A percentile compares a stretch with the other conserved stretches of the same genome.
phyloP scores from a whole-genome alignment of 2,329 filamentous ascomycete species.

The Teratosphaeria nubilosa region DNA sequence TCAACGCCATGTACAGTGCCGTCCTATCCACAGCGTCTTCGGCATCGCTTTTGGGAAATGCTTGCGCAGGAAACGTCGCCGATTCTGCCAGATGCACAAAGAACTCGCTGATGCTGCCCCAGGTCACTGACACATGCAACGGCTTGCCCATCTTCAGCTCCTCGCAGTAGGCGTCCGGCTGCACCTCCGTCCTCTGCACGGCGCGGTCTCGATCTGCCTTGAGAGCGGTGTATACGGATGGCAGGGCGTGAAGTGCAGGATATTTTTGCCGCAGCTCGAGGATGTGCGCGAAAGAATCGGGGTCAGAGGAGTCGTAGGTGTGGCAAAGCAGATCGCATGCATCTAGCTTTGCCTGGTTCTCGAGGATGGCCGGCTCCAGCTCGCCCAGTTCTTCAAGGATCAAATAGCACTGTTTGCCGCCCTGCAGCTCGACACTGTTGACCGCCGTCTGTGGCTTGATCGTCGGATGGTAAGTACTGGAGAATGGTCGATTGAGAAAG shows the following conservation, averaged over 20 bases:
- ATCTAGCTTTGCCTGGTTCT: slow-evolving; percentile 82
- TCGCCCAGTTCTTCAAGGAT: slow-evolving; percentile 93
- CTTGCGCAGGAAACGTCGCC: slow-evolving; percentile 78
- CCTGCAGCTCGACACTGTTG: slow-evolving; percentile 90
- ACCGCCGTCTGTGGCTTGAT: slow-evolving; percentile 91
- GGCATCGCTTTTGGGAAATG: slow-evolving; percentile 62
- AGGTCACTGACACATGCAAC: slow-evolving; percentile 87
- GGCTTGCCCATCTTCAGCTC: slow-evolving; percentile 80
- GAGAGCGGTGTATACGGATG: slow-evolving; percentile 81
- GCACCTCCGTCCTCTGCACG: slow-evolving; percentile 81
- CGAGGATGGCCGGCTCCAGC: slow-evolving; percentile 85
- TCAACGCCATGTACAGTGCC: slow-evolving; percentile 74
- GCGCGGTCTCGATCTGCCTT: slow-evolving; percentile 96
- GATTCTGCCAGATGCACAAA: slow-evolving; percentile 88
- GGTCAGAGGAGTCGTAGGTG: slow-evolving; percentile 92
- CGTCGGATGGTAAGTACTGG: slow-evolving; percentile 74
- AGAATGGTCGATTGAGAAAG: slow-evolving; percentile 83
- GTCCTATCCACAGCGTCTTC: slow-evolving; percentile 75
- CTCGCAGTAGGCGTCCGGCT: slow-evolving; percentile 86
- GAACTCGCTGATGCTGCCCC: slow-evolving; percentile 86
- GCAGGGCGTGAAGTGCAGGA: slow-evolving; percentile 76
- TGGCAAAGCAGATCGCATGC: slow-evolving; percentile 92
- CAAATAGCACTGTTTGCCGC: slow-evolving; percentile 92
- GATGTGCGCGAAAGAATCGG: slow-evolving; percentile 89
- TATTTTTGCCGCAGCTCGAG: slow-evolving; percentile 69